Evolutionary conservation across 768 basidiomycete genomes (phyloP), one percentile per base, ranked within the genome.

Genomic region (Ephemerocybe angulata): DNA sequence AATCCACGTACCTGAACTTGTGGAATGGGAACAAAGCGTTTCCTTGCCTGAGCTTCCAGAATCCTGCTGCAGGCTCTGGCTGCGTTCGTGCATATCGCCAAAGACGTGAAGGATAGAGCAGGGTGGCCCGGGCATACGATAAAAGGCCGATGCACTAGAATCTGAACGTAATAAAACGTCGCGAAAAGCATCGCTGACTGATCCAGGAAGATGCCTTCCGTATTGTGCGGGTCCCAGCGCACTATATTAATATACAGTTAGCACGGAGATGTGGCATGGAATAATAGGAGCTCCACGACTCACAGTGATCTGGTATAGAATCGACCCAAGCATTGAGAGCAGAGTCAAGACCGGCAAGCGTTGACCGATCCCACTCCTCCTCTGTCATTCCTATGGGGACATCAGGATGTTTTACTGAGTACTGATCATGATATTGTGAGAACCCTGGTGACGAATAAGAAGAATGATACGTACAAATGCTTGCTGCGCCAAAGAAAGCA

Each of bases 51-150:
- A 11, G 73, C 70, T 54, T 87, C 83, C 41, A 86, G 64, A 28
- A 90, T 75, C 44, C 84, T 83, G 22, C 75, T 75, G 47, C 78
- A 82, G 0, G 83, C 82, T 10, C 88, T 74, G 1, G 88, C 85
- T 1, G 88, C 80, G 47, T 86, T 88, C 28, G 82, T 81, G 65
- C 87, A 88, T 44, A 90, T 89, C 0, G 87, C 84, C 7, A 89
- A 75, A 0, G 86, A 43, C 76, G 82, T 79, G 29, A 82, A 69
- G 7, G 57, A 56, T 49, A 69, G 38, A 4, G 50, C 56, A 3
- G 66, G 57, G 15, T 56, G 70, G 49, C 76, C 77, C 28, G 72
- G 74, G 0, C 76, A 74, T 0, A 83, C 82, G 47, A 89, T 82
- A 70, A 86, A 88, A 2, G 85, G 85, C 28, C 87, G 75, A 65